Evolutionary conservation across 2,329 filamentous ascomycete species (phyloP), one percentile per base, ranked within the genome.

Genomic region (Fusarium algeriense): DNA sequence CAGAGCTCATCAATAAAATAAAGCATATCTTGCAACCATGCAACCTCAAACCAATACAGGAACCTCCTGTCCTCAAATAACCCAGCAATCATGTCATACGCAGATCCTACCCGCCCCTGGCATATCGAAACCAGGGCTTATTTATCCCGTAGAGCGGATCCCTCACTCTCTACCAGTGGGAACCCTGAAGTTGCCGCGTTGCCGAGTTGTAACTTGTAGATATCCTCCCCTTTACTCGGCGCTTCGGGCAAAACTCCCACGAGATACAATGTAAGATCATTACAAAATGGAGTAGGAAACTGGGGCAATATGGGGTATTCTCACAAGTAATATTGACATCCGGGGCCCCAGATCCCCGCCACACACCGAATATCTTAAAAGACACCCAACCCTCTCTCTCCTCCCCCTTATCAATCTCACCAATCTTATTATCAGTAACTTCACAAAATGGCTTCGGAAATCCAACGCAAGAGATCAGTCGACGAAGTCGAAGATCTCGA

Each of bases 401-500:
- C n/a, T 20, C 40, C n/a, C 23, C 20, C 20, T 32, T 17, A 7
- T 40, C 38, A n/a, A 11, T 49, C 38, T 23, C 28, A 23, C 23
- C 23, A n/a, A 34, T 30, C 17, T 26, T 34, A 5, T 14, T 34
- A 17, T 28, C 41, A 52, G 12, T 14, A 6, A 28, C 14, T 28
- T 9, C 34, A 7, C 43, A 44, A 48, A 32, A 72, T 71, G 71
- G 32, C 69, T 45, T 62, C 65, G 7, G 49, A 72, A 37, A 54
- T 69, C 3, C 28, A 64, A 17, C 66, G 60, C 32, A 75, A 75
- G 58, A 56, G 63, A 20, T 67, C 70, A 4, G 20, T 68, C n/a
- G 67, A 66, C 19, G 63, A 82, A 49, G 73, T 77, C 52, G 79
- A 80, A 46, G 75, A 83, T 28, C 76, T 83, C 48, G 78, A 82